Conservation (phyloP, 441 rosid species). For the Pelargonium citronellum region DNA sequence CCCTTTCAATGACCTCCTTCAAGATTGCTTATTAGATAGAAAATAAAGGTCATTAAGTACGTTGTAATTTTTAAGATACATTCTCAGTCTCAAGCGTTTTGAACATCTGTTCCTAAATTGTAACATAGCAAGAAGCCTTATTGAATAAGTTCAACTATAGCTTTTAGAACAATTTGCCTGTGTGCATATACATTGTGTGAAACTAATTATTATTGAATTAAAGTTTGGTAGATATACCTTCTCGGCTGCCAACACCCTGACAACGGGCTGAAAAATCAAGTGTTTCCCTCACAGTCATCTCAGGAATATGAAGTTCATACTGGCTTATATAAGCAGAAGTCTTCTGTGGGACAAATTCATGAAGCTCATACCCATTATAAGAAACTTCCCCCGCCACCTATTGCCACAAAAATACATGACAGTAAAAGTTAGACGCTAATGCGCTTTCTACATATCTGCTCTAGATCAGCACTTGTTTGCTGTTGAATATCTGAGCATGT, state of each 20-base stretch:
- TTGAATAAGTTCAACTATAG: no score
- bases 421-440: no score
- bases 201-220: background rate
- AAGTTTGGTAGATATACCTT: constrained; percentile 23
- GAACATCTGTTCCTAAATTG: background rate
- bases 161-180: no score
- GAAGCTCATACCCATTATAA: constrained; percentile 39
- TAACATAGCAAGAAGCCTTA: background rate
- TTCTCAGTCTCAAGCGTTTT: no score
- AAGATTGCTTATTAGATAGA: constrained; percentile 33
- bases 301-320: constrained; percentile 53
- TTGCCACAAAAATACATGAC: no score
- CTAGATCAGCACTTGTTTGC: no score
- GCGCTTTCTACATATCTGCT: no score
- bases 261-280: constrained; percentile 48
- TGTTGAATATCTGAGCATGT: no score
- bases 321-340: constrained; percentile 63
- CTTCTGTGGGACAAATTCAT: constrained; percentile 49
- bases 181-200: background rate
- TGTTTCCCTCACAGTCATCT: constrained; percentile 59
- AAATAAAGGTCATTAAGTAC: background rate
- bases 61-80: background rate
- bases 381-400: constrained; percentile 40
- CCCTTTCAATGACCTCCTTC: constrained; percentile 49
- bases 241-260: constrained; percentile 47